These are phyloP conservation scores for Petunia secreta DNA, from an alignment of 257 asterid species.

Conservation along the genomic window DNA sequence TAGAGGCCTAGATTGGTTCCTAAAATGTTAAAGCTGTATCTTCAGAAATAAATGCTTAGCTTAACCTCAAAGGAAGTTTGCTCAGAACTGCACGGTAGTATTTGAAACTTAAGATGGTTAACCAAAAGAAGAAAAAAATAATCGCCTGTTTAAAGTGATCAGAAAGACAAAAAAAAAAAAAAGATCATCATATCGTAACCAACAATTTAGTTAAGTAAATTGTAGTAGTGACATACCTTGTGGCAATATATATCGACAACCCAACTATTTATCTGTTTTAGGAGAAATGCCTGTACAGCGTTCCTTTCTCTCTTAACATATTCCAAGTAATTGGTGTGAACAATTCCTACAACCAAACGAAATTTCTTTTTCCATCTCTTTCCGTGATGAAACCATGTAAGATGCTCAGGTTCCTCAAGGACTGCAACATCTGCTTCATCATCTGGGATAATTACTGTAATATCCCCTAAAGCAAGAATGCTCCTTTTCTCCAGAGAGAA, in stretches of 20 bases:
- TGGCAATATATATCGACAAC: slow-evolving; percentile 93
- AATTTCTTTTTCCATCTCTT: slow-evolving; percentile 92
- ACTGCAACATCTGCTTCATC: slow-evolving; percentile 97
- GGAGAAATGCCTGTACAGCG: slow-evolving; percentile 71
- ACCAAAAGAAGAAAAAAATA: neutral
- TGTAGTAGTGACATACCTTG: slow-evolving; percentile 52
- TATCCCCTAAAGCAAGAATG: slow-evolving; percentile 91
- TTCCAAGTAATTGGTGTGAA: slow-evolving; percentile 93
- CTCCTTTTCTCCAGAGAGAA: slow-evolving; percentile 87
- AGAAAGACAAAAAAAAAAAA: too few species aligned
- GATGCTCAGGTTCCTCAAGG: slow-evolving; percentile 99
- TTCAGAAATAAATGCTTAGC: slow-evolving; percentile 12
- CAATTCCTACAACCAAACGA: slow-evolving; percentile 80
- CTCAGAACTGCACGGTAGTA: neutral
- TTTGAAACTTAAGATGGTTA: neutral
- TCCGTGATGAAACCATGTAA: slow-evolving; percentile 99
- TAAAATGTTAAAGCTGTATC: neutral
- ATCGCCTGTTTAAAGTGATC: neutral
- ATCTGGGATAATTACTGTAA: slow-evolving; percentile 85
- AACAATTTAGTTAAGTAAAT: slow-evolving; percentile 8
- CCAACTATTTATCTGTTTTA: slow-evolving; percentile 85
- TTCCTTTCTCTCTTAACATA: slow-evolving; percentile 94
- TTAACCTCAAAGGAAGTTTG: slow-evolving; percentile 7
- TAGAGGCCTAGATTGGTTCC: neutral
- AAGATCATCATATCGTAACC: slow-evolving; percentile 20